Evolutionary conservation across 2,329 filamentous ascomycete species (phyloP), one percentile per base, ranked within the genome.

Genomic region (Stagonosporopsis chrysanthemi): DNA sequence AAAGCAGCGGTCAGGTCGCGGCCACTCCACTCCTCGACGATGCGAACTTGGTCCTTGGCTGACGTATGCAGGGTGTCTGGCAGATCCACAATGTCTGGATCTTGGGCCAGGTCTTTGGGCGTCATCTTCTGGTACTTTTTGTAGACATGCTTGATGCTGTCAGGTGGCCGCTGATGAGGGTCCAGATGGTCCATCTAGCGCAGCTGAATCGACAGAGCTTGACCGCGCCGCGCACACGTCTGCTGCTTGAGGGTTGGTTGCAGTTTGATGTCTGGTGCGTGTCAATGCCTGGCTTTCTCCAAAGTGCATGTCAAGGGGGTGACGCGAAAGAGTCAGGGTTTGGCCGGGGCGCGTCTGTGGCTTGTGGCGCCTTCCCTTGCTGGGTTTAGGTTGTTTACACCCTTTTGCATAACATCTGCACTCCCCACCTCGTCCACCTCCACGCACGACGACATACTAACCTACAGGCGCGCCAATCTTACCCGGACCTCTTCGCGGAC

Each of bases 161-260:
- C 85, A 3, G 92, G 90, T 1, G 92, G 91, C 66, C 88, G 87
- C 75, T 92, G 87, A 73, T 94, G 86, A 26, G 92, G 88, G 76
- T 96, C 90, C 2, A 93, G 80, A 35, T 60, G 24, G 24, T 65
- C 53, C 70, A 72, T 74, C 3, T 45, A 40, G 38, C 41, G 43
- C n/a, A 23, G n/a, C 1, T 15, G 28, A 8, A 9, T 19, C 15
- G 11, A 29, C 36, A 19, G 17, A 2, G 22, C 15, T 19, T 19
- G 14, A 17, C 7, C 7, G 22, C 19, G 24, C 12, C n/a, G n/a
- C n/a, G n/a, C n/a, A 29, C 38, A 17, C 36, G n/a, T 17, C 14
- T 19, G 17, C 26, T 22, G 23, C 24, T 22, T 28, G n/a, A 23
- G 33, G 19, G 22, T 28, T 36, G 19, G n/a, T 22, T 11, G 29